Evolutionary conservation across 306 rosid species (phyloP).

Genomic region (Cucurbita ficifolia): DNA sequence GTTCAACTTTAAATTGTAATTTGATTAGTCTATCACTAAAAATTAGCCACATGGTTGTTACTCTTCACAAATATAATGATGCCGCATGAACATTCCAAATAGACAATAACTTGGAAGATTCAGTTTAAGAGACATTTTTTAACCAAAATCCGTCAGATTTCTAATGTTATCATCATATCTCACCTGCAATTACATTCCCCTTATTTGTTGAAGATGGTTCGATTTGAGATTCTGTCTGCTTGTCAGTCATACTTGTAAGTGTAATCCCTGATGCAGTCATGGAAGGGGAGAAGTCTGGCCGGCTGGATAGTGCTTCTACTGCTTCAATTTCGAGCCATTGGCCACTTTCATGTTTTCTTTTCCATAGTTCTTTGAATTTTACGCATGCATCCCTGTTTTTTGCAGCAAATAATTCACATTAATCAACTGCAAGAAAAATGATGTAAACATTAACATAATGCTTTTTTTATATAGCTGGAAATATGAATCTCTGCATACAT

Average conservation of each 20-base stretch:
- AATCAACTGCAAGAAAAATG: constrained; percentile 15
- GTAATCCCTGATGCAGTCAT: constrained; percentile 51
- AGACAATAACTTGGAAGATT: background rate
- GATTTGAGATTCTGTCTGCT: constrained; percentile 17
- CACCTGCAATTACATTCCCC: constrained; percentile 51
- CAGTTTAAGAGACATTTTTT: background rate
- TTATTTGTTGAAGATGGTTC: constrained; percentile 40
- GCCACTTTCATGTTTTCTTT: constrained; percentile 89
- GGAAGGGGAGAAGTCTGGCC: constrained; percentile 40
- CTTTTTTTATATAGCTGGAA: background rate
- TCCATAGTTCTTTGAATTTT: constrained; percentile 78
- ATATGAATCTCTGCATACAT: constrained; percentile 35
- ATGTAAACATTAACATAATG: background rate
- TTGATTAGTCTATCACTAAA: background rate
- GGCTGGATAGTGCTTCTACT: constrained; percentile 54
- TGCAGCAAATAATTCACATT: constrained; percentile 3
- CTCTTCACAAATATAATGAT: background rate
- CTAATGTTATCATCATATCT: background rate
- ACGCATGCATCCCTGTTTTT: constrained; percentile 63
- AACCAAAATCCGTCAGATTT: background rate
- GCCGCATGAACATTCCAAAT: background rate
- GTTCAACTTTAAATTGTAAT: background rate
- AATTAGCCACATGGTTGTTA: background rate
- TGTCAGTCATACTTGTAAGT: constrained; percentile 41
- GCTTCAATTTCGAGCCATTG: constrained; percentile 96